Percentiles rank a stretch among this genome's conserved stretches.
Evolutionary conservation across 495 filamentous ascomycete species (phyloP).

Genomic region (Talaromyces nanjingensis): DNA sequence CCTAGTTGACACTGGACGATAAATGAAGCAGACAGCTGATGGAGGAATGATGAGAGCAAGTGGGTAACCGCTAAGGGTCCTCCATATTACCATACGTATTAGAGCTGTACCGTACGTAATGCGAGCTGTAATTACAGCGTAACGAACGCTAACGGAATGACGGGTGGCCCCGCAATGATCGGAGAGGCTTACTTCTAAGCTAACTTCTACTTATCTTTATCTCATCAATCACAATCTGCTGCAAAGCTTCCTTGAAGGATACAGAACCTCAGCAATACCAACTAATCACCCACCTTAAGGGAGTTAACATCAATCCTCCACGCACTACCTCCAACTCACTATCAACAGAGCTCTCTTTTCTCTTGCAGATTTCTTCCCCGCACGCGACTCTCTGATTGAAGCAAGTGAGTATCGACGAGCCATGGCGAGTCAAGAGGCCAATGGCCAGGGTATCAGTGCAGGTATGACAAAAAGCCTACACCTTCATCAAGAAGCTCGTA

Average conservation of each 20-base stretch:
- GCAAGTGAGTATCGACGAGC: neutral
- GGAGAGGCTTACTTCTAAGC: neutral
- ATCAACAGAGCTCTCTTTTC: neutral
- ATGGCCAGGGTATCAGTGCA: constrained; percentile 42
- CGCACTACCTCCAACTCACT: neutral
- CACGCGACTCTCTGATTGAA: neutral
- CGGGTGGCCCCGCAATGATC: neutral
- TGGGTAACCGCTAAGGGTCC: neutral
- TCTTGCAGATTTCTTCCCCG: neutral
- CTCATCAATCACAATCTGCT: neutral
- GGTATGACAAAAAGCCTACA: constrained; percentile 34
- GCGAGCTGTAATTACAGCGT: neutral
- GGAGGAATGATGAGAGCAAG: neutral
- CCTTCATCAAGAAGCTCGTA: neutral
- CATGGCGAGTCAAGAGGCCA: constrained; percentile 10
- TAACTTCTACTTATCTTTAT: neutral
- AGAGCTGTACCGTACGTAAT: neutral
- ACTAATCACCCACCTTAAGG: neutral
- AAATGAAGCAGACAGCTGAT: neutral
- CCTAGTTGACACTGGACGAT: neutral
- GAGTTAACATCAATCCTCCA: neutral
- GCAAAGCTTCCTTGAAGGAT: too few species aligned
- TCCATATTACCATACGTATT: neutral
- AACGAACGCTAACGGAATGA: neutral
- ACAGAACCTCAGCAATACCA: neutral